Evolutionary conservation across 225 moss, liverwort and hornwort genomes (phyloP), one percentile per base, ranked within the genome.

Genomic region (Takakia lepidozioides): DNA sequence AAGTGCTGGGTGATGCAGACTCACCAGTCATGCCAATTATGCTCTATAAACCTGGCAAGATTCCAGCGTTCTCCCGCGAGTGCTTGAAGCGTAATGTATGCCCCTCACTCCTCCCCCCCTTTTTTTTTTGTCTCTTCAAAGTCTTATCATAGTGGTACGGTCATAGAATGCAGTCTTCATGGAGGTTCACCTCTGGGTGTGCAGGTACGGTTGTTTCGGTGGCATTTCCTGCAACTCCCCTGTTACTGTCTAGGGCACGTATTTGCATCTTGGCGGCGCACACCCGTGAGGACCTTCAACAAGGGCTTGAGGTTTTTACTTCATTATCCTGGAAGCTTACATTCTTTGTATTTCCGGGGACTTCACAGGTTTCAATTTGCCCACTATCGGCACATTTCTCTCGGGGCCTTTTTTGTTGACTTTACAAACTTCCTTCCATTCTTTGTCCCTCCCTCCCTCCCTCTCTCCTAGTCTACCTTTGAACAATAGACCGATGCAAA

Each of bases 11-110:
- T 25, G 75, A 86, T 59, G 86, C 78, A 62, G 86, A 93, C 56
- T 93, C 93, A 27, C 88, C 88, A 29, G 66, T 93, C 19, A 93
- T 93, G 86, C 93, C 93, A 24, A 69, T 93, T n/a, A 88, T 88
- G 93, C 69, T 93, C 16, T 93, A 83, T 59, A 74, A 83, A 54
- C 93, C 93, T 53, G 83, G 85, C 48, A 81, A 81, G 63, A 88
- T 93, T 49, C 80, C 93, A 19, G 88, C 85, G 19, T 93, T 93
- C 56, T 81, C 78, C 39, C 74, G 81, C 18, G 86, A 88, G 60
- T 93, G 88, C 62, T 69, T 93, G 47, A 83, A 88, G 46, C 80
- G 86, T 32, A 93, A 93, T 78, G 93, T 93, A 80, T 56, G 71
- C 29, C 24, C 27, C 27, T 56, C 28, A 29, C 62, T 25, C 41